Conservation (phyloP, 306 rosid species). For the Vachellia pachyceras region DNA sequence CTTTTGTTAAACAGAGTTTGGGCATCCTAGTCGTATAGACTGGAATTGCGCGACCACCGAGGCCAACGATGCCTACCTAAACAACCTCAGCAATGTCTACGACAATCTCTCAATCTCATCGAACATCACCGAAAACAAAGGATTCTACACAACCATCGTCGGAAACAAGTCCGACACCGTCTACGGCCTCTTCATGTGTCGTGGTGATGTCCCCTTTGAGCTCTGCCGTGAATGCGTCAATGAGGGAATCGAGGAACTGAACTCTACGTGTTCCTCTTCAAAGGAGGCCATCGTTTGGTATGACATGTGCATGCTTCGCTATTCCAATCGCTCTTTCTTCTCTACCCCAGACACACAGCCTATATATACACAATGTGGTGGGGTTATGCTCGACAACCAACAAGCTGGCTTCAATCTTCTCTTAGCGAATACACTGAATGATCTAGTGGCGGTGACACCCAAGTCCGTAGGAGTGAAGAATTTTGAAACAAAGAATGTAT, state of each 20-base stretch:
- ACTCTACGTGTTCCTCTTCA: neutral
- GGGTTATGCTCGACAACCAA: neutral
- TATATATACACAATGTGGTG: no score
- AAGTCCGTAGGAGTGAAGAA: neutral
- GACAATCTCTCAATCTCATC: neutral
- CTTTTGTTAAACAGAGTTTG: neutral
- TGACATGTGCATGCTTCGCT: conserved; percentile 36
- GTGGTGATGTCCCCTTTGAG: neutral
- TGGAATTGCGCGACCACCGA: neutral
- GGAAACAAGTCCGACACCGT: neutral
- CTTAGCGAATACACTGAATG: neutral
- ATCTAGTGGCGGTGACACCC: conserved; percentile 4
- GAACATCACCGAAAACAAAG: neutral
- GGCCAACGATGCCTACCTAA: neutral
- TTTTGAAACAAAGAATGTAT: neutral
- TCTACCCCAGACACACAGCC: neutral
- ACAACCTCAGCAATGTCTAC: neutral
- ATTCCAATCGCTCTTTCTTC: conserved; percentile 30
- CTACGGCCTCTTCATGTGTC: conserved; percentile 43
- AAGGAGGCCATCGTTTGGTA: conserved; percentile 38
- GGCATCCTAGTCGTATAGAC: neutral
- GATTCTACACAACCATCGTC: neutral
- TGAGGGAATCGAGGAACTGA: neutral
- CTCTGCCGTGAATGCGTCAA: conserved; percentile 20
- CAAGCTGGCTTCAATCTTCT: neutral